Conservation (phyloP, 495 filamentous ascomycete species). For the Hypoxylon lenormandii region DNA sequence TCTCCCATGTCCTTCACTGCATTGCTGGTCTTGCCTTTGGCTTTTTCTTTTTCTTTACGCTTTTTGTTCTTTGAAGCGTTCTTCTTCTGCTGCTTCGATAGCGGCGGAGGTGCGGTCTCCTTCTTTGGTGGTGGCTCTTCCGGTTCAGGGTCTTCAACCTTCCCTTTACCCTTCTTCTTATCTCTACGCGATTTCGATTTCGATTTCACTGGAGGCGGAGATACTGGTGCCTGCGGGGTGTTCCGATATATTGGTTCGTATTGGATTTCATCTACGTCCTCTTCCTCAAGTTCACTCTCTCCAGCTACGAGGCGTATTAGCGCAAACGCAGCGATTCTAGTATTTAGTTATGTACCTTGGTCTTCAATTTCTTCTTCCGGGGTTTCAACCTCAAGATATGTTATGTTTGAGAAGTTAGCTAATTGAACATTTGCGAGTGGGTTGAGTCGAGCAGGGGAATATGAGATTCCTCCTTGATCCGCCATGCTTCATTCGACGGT, state of each 20-base stretch:
- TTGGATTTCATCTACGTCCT: constrained; percentile 31
- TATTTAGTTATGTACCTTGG: constrained; percentile 43
- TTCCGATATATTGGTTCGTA: constrained; percentile 10
- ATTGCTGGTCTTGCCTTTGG: constrained; percentile 48
- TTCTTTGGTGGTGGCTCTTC: constrained; percentile 21
- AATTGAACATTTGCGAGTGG: constrained; percentile 55
- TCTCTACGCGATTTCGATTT: constrained; percentile 30
- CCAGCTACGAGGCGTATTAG: constrained; percentile 34
- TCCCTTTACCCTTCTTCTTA: constrained; percentile 37
- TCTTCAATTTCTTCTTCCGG: constrained; percentile 49
- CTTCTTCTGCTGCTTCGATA: constrained; percentile 34
- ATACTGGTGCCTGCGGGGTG: constrained; percentile 2
- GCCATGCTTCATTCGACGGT: constrained; percentile 35
- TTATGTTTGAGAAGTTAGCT: constrained; percentile 55
- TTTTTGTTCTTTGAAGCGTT: constrained; percentile 25
- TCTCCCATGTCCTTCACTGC: constrained; percentile 47
- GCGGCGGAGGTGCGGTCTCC: constrained; percentile 5
- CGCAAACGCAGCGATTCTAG: constrained; percentile 11
- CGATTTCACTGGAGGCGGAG: constrained; percentile 16
- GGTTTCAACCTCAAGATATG: constrained; percentile 51
- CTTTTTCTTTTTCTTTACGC: constrained; percentile 34
- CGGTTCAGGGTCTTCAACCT: constrained; percentile 16
- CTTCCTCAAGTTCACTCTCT: constrained; percentile 30
- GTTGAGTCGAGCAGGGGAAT: constrained; percentile 55
- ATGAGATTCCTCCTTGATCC: constrained; percentile 52